Conservation (phyloP, 345 rosid genomes). For the Camelina sativa region DNA sequence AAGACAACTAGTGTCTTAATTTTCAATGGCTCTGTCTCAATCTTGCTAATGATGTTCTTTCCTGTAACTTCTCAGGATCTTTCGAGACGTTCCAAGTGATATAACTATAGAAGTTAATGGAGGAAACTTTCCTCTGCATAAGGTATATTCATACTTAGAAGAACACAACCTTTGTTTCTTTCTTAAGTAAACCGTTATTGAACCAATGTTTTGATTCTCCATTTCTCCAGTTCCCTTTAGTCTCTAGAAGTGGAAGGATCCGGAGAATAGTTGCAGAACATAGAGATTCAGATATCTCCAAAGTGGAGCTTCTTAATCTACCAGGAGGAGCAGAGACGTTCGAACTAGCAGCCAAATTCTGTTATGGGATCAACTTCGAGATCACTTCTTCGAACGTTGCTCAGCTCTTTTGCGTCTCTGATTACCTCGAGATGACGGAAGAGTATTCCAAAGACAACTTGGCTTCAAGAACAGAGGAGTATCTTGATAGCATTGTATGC, state of each 20-base stretch:
- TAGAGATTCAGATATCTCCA: conserved; percentile 86
- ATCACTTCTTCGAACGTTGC: conserved; percentile 90
- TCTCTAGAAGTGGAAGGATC: conserved; percentile 87
- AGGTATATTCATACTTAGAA: conserved; percentile 53
- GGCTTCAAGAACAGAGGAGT: conserved; percentile 87
- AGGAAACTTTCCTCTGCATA: conserved; percentile 76
- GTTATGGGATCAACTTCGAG: conserved; percentile 91
- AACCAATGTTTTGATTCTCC: conserved; percentile 7
- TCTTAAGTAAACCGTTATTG: not conserved
- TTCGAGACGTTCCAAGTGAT: conserved; percentile 92
- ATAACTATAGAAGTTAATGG: conserved; percentile 82
- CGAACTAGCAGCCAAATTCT: conserved; percentile 92
- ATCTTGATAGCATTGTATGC: conserved; percentile 80
- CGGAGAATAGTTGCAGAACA: conserved; percentile 82
- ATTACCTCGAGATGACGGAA: conserved; percentile 94
- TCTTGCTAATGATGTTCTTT: conserved; percentile 9
- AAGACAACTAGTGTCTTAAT: not conserved
- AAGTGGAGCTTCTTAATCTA: conserved; percentile 86
- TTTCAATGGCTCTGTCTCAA: not conserved
- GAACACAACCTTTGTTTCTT: conserved; percentile 7
- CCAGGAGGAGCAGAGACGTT: conserved; percentile 90
- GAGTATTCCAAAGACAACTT: conserved; percentile 89
- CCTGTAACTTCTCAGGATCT: conserved; percentile 67
- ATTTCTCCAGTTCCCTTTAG: conserved; percentile 81
- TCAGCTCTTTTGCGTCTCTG: conserved; percentile 78